These are phyloP conservation scores for Polygonum aviculare DNA, from an alignment of 148 eudicot species.

Conservation along the genomic window DNA sequence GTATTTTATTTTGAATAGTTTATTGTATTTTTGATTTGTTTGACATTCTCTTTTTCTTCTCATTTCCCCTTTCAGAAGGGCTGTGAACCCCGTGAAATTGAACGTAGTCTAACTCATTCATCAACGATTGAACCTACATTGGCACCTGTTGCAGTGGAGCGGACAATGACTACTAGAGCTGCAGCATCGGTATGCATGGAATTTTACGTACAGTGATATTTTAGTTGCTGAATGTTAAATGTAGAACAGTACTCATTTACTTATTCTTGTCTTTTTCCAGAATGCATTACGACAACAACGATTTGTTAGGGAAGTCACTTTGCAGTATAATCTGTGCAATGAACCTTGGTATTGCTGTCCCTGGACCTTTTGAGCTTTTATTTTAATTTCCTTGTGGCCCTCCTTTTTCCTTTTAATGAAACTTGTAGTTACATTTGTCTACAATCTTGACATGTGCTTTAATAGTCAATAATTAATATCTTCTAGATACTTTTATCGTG, in stretches of 20 bases:
- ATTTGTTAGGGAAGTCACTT: slow-evolving; percentile 90
- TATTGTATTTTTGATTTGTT: background rate
- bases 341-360: slow-evolving; percentile 77
- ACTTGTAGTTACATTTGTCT: background rate
- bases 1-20: background rate
- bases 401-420: background rate
- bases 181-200: slow-evolving; percentile 76
- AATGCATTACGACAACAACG: slow-evolving; percentile 93
- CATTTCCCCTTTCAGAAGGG: slow-evolving; percentile 52
- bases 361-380: background rate
- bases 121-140: slow-evolving; percentile 96
- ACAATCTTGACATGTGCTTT: background rate
- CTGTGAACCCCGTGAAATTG: slow-evolving; percentile 79
- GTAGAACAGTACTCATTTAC: background rate
- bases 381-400: background rate
- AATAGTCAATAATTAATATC: background rate
- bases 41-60: slow-evolving; percentile 5
- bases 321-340: slow-evolving; percentile 90
- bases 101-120: slow-evolving; percentile 87
- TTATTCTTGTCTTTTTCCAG: slow-evolving; percentile 28
- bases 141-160: slow-evolving; percentile 96
- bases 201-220: background rate
- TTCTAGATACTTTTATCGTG: background rate
- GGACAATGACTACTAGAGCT: slow-evolving; percentile 96
- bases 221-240: background rate